These are phyloP conservation scores for Aspergillus amoenus DNA, from an alignment of 2,329 filamentous ascomycete species.

Conservation along the genomic window DNA sequence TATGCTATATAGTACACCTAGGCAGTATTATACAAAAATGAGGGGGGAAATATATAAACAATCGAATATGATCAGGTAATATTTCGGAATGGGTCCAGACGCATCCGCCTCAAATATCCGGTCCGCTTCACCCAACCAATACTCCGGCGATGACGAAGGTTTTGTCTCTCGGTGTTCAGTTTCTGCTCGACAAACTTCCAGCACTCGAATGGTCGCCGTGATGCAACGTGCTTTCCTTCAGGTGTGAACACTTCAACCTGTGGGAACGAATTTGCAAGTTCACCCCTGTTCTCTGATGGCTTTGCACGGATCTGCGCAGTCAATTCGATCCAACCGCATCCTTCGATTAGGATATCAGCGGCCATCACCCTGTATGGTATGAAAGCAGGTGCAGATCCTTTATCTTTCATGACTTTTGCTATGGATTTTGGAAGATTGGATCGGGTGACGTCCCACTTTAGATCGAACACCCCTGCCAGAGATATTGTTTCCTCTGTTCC, in stretches of 20 bases:
- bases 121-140: slow-evolving; percentile 25
- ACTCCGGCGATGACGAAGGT: slow-evolving; percentile 25
- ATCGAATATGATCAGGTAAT: neutral
- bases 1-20: slow-evolving; percentile 11
- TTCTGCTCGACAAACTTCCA: slow-evolving; percentile 36
- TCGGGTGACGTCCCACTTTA: slow-evolving; percentile 82
- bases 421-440: slow-evolving; percentile 73
- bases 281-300: slow-evolving; percentile 25
- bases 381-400: slow-evolving; percentile 49
- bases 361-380: slow-evolving; percentile 79
- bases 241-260: slow-evolving; percentile 83
- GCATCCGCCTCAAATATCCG: no score
- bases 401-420: slow-evolving; percentile 62
- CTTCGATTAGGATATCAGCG: slow-evolving; percentile 84
- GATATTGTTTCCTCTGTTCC: slow-evolving; percentile 59
- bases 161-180: slow-evolving; percentile 30
- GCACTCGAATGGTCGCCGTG: slow-evolving; percentile 32
- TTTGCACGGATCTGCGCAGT: slow-evolving; percentile 73
- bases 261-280: slow-evolving; percentile 46
- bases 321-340: slow-evolving; percentile 90
- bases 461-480: slow-evolving; percentile 71
- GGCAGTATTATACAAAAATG: neutral
- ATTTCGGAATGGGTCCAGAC: no score
- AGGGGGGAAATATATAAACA: neutral
- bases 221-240: slow-evolving; percentile 73